Conservation (phyloP, 352 stramenopile species). For the Pythium vanterpoolii region DNA sequence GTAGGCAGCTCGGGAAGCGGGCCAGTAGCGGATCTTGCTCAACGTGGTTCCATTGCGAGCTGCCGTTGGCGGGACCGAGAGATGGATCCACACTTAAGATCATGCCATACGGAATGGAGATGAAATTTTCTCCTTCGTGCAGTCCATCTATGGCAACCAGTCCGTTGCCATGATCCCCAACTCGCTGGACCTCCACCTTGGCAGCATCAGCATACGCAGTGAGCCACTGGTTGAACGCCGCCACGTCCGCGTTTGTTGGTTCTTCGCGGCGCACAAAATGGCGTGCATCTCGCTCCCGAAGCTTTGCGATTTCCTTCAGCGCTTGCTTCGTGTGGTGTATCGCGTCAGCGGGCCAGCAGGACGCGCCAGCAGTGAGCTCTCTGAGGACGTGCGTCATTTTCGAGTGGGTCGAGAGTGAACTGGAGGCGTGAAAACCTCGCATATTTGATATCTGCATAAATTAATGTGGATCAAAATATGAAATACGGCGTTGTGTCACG, state of each 20-base stretch:
- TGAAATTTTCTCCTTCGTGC: conserved; percentile 26
- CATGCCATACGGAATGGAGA: conserved; percentile 34
- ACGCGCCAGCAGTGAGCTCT: conserved; percentile 30
- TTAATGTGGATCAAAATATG: neutral
- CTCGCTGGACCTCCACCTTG: conserved; percentile 22
- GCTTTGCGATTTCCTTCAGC: conserved; percentile 27
- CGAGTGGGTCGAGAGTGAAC: neutral
- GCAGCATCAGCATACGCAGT: conserved; percentile 4
- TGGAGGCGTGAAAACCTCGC: neutral
- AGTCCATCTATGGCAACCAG: conserved; percentile 28
- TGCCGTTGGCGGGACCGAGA: conserved; percentile 15
- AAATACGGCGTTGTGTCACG: too few species aligned
- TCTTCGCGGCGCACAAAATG: conserved; percentile 19
- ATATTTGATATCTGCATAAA: neutral
- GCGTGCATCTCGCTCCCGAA: conserved; percentile 22
- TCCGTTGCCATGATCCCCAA: conserved; percentile 29
- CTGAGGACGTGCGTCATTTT: conserved; percentile 24
- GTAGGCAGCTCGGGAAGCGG: conserved; percentile 37
- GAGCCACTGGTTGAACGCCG: conserved; percentile 34
- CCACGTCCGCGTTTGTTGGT: conserved; percentile 16
- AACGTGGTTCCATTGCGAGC: conserved; percentile 24
- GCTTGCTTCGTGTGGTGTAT: conserved; percentile 26
- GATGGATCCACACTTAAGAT: conserved; percentile 26
- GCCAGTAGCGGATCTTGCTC: conserved; percentile 33
- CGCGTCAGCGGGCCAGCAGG: conserved; percentile 32